phyloP scores from a whole-genome alignment of 805 yeast species.

The Candida orba region DNA sequence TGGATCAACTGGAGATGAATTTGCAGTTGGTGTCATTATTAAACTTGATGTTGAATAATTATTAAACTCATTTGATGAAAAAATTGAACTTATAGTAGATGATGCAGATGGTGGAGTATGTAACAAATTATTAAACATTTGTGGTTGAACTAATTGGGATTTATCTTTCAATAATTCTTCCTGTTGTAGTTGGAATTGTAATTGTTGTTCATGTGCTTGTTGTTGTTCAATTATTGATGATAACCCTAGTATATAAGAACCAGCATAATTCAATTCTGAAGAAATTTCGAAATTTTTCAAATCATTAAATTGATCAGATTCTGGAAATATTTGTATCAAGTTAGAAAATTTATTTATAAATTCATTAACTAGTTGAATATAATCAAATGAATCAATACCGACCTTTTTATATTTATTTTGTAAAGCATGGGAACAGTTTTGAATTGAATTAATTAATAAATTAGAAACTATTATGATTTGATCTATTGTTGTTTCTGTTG shows the following conservation, averaged over 20 bases:
- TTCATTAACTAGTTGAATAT: slow-evolving; percentile 2
- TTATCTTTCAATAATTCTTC: not conserved
- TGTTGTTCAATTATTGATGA: not conserved
- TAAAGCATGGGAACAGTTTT: slow-evolving; percentile 18
- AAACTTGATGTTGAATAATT: slow-evolving; percentile 8
- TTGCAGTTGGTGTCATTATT: slow-evolving; percentile 6
- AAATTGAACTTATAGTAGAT: slow-evolving; percentile 9
- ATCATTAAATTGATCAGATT: slow-evolving; percentile 3
- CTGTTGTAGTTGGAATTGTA: not conserved
- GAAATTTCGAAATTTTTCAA: slow-evolving; percentile 2
- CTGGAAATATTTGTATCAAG: slow-evolving; percentile 5
- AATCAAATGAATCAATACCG: slow-evolving; percentile 3
- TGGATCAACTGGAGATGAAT: slow-evolving; percentile 8
- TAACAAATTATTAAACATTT: slow-evolving; percentile 1
- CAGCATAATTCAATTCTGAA: slow-evolving; percentile 6
- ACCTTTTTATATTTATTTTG: slow-evolving; percentile 16
- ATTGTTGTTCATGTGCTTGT: not conserved
- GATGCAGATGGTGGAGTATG: slow-evolving; percentile 11
- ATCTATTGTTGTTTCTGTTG: slow-evolving; percentile 9
- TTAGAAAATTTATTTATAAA: slow-evolving; percentile 2
- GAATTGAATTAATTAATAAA: slow-evolving; percentile 14
- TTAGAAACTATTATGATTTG: slow-evolving; percentile 13
- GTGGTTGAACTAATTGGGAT: slow-evolving; percentile 2
- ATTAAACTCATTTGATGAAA: slow-evolving; percentile 5
- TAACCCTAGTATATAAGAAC: slow-evolving; percentile 6